Evolutionary conservation across 1,284 basidiomycete genomes (phyloP).

Genomic region (Heterobasidion irregulare): DNA sequence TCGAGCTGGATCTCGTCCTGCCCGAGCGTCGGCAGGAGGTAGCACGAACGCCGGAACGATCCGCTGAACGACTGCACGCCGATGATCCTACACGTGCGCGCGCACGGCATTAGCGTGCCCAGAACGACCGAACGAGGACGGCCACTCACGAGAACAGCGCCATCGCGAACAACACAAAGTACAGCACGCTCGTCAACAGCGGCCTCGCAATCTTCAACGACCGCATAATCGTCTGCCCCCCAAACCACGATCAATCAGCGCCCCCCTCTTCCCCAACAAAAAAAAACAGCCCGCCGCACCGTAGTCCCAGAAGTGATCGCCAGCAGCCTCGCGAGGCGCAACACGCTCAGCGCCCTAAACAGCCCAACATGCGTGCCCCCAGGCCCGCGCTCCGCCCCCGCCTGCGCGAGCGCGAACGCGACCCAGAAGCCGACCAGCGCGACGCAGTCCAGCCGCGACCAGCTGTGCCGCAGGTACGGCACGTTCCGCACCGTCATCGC

Average conservation of each 20-base stretch:
- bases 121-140: not conserved
- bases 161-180: conserved; percentile 90
- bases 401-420: conserved; percentile 61
- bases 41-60: conserved; percentile 64
- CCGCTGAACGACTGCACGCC: conserved; percentile 89
- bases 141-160: conserved; percentile 73
- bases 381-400: conserved; percentile 56
- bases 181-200: conserved; percentile 80
- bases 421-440: conserved; percentile 83
- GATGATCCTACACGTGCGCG: conserved; percentile 52
- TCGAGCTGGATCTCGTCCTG: conserved; percentile 33
- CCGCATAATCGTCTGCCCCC: conserved; percentile 78
- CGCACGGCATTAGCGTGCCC: not conserved
- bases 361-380: conserved; percentile 68
- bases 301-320: conserved; percentile 91
- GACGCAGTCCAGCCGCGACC: conserved; percentile 88
- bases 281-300: conserved; percentile 37
- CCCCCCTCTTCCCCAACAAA: not conserved
- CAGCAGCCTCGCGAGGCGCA: conserved; percentile 78
- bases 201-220: conserved; percentile 90
- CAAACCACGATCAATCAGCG: not conserved
- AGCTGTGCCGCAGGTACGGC: conserved; percentile 89
- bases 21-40: conserved; percentile 42
- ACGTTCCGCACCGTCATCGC: conserved; percentile 53
- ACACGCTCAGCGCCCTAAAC: conserved; percentile 86